Percentiles rank a stretch among this genome's conserved stretches.
phyloP scores from a whole-genome alignment of 805 yeast genomes.

The Lipomyces sp. region DNA sequence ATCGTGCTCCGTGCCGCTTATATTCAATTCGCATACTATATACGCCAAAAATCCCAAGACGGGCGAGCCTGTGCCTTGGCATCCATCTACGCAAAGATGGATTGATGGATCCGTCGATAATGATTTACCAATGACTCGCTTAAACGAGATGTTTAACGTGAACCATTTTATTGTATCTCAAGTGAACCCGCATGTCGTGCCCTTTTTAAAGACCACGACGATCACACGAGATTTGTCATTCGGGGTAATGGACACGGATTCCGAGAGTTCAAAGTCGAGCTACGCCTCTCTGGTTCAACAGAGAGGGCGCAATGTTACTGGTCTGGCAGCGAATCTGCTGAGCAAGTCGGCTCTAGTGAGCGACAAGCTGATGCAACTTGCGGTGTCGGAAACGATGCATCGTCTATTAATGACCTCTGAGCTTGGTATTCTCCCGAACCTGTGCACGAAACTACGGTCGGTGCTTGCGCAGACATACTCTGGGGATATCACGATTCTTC shows the following conservation, averaged over 20 bases:
- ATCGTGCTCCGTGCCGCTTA: slow-evolving; percentile 89
- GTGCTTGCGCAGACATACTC: slow-evolving; percentile 81
- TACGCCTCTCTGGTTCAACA: not conserved
- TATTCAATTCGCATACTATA: slow-evolving; percentile 81
- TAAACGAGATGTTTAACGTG: slow-evolving; percentile 95
- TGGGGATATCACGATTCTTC: slow-evolving; percentile 91
- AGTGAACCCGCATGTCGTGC: slow-evolving; percentile 94
- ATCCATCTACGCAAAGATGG: slow-evolving; percentile 69
- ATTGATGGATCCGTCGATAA: slow-evolving; percentile 96
- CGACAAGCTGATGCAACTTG: slow-evolving; percentile 33
- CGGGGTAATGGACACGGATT: not conserved
- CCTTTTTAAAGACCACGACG: slow-evolving; percentile 49
- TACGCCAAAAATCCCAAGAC: slow-evolving; percentile 78
- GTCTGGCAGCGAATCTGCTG: slow-evolving; percentile 3
- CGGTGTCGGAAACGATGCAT: slow-evolving; percentile 72
- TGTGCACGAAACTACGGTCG: slow-evolving; percentile 69
- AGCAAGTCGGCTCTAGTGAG: slow-evolving; percentile 8
- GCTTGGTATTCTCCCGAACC: slow-evolving; percentile 68
- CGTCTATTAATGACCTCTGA: slow-evolving; percentile 69
- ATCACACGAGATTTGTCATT: slow-evolving; percentile 8
- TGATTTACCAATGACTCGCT: slow-evolving; percentile 84
- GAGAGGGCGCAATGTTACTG: slow-evolving; percentile 5
- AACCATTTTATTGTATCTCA: slow-evolving; percentile 97
- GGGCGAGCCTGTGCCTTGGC: slow-evolving; percentile 76
- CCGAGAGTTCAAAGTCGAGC: not conserved